Percentiles rank a stretch among this genome's conserved stretches.
phyloP scores from a whole-genome alignment of 2,329 filamentous ascomycete genomes.

The Hirsutella minnesotensis region DNA sequence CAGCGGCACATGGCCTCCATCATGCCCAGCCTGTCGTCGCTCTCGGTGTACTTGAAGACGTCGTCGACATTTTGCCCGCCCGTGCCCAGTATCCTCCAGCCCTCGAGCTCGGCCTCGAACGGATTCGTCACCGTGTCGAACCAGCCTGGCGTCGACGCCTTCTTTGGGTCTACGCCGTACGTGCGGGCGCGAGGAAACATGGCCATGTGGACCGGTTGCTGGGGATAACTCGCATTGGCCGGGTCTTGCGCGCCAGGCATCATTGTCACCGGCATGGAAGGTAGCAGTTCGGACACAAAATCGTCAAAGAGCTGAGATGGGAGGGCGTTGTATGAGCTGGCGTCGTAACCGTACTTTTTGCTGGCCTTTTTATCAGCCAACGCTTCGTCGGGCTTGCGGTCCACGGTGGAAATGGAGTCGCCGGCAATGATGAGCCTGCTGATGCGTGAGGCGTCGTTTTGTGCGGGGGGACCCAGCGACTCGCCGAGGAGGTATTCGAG shows the following conservation, averaged over 20 bases:
- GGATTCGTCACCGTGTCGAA: slow-evolving; percentile 88
- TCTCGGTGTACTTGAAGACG: slow-evolving; percentile 79
- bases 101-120: slow-evolving; percentile 82
- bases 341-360: slow-evolving; percentile 94
- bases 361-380: slow-evolving; percentile 31
- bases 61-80: slow-evolving; percentile 92
- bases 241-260: slow-evolving; percentile 78
- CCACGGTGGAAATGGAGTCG: slow-evolving; percentile 67
- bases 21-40: slow-evolving; percentile 67
- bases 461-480: slow-evolving; percentile 47
- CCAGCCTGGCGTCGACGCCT: slow-evolving; percentile 44
- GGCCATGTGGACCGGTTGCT: slow-evolving; percentile 85
- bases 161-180: slow-evolving; percentile 43
- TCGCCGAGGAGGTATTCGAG: slow-evolving; percentile 85
- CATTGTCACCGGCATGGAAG: slow-evolving; percentile 77
- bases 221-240: slow-evolving; percentile 78
- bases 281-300: slow-evolving; percentile 70
- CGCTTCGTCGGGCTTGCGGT: slow-evolving; percentile 26
- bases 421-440: slow-evolving; percentile 83
- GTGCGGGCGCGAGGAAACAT: slow-evolving; percentile 71
- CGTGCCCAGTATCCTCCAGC: slow-evolving; percentile 76
- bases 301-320: slow-evolving; percentile 76
- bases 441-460: slow-evolving; percentile 53
- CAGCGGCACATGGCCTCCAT: slow-evolving; percentile 93
- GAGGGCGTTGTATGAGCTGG: slow-evolving; percentile 72